Percentiles rank a stretch among this genome's conserved stretches.
phyloP scores from a whole-genome alignment of 768 basidiomycete species.

The Udeniomyces megalosporus region DNA sequence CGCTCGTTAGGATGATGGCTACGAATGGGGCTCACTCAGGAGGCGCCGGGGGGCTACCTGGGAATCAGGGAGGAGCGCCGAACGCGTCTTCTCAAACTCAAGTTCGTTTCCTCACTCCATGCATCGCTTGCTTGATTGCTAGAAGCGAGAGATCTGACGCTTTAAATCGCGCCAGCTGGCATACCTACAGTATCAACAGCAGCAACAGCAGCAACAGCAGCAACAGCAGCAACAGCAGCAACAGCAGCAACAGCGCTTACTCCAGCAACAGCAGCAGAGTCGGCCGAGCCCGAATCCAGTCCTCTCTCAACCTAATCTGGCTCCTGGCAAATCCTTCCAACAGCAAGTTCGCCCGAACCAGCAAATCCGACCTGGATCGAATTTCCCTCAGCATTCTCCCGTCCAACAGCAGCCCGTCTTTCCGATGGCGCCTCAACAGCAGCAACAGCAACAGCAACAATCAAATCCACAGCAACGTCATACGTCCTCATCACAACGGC shows the following conservation, averaged over 20 bases:
- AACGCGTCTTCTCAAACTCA: no score
- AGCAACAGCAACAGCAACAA: neutral
- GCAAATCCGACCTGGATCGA: no score
- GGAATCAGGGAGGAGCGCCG: neutral
- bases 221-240: conserved; percentile 24
- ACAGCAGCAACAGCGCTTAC: conserved; percentile 19
- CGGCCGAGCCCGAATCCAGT: no score
- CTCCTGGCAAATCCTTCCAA: no score
- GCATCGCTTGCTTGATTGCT: no score
- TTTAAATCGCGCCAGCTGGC: no score
- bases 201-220: conserved; percentile 22
- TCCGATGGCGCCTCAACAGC: neutral
- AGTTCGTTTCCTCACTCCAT: no score
- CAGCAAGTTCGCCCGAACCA: no score
- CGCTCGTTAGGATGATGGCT: neutral
- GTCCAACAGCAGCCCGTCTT: neutral
- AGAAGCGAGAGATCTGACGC: no score
- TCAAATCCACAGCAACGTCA: neutral
- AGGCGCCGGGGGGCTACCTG: neutral
- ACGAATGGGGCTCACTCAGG: neutral
- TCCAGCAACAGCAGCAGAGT: conserved; percentile 15
- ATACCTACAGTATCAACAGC: conserved; percentile 19
- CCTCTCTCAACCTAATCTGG: no score
- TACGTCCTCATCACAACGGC: neutral
- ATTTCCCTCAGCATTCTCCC: no score